Percentiles rank a stretch among this genome's conserved stretches.
phyloP scores from a whole-genome alignment of 139 green algal species.

The Desmodesmus armatus region DNA sequence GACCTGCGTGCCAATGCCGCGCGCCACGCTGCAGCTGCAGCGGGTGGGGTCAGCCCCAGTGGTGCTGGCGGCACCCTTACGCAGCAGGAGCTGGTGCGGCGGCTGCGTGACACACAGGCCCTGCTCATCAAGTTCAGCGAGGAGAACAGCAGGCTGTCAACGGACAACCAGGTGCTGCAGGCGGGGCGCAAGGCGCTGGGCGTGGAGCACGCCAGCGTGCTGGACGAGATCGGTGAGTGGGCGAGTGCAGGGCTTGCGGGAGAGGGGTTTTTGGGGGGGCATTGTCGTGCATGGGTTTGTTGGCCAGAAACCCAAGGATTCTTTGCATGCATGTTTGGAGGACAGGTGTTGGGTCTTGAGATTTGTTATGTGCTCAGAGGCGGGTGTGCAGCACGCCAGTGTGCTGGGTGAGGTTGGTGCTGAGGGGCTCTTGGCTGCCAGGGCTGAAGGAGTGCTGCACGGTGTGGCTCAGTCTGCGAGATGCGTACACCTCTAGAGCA shows the following conservation, averaged over 20 bases:
- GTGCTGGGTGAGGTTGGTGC: slow-evolving; percentile 53
- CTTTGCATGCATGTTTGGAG: too few relatives aligned
- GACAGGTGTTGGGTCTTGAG: too few relatives aligned
- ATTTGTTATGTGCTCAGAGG: slow-evolving; percentile 23
- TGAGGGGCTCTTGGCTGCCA: too few relatives aligned
- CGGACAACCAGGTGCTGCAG: slow-evolving; percentile 62
- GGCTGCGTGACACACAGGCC: slow-evolving; percentile 63
- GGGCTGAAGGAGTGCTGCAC: too few relatives aligned
- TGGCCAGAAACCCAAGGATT: too few relatives aligned
- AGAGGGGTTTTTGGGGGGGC: too few relatives aligned
- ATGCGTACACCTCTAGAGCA: too few relatives aligned
- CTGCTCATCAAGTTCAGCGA: slow-evolving; percentile 65
- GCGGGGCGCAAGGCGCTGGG: slow-evolving; percentile 39
- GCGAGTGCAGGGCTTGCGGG: too few relatives aligned
- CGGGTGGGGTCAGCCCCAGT: neutral
- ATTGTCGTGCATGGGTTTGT: too few relatives aligned
- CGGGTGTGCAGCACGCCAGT: slow-evolving; percentile 37
- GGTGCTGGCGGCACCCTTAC: neutral
- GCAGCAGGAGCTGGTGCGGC: slow-evolving; percentile 47
- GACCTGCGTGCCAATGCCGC: slow-evolving; percentile 8
- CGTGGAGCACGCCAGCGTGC: slow-evolving; percentile 42
- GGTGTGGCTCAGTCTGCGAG: too few relatives aligned
- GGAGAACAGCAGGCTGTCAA: slow-evolving; percentile 78
- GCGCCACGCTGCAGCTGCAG: neutral
- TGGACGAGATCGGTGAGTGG: slow-evolving; percentile 54